Evolutionary conservation across 805 yeast species (phyloP), one percentile per base, ranked within the genome.

Genomic region (Metschnikowia kofuensis): DNA sequence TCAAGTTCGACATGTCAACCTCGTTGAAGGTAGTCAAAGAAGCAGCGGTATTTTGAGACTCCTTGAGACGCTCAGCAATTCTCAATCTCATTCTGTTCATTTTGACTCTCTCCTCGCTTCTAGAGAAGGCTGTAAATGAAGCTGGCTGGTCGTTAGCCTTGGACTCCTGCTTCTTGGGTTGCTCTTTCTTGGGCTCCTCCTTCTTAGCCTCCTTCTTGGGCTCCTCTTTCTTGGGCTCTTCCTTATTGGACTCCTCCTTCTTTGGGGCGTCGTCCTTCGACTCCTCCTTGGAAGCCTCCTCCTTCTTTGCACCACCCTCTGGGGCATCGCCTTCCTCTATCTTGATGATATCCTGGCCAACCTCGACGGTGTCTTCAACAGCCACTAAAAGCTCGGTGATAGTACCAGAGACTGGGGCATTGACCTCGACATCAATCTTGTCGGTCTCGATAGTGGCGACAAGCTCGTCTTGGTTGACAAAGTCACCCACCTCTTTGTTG

Each of bases 21-120:
- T 92, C 99, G 75, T 92, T 92, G 82, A 92, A 92, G 44, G 99
- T 92, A 48, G 99, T 92, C 67, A 92, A 82, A 41, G 98, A 89
- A 35, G 99, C 99, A 58, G 98, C 96, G 48, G 98, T 91, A 80
- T 94, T 94, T 76, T 92, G 99, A 34, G 98, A 88, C 79, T 94
- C 98, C 89, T 92, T 92, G 68, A 92, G 86, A 76, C 99, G 89
- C 79, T 92, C 98, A 52, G 99, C 96, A 59, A 94, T 94, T 80
- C 99, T 89, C 75, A 89, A 74, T 77, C 99, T 87, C 98, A 92
- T 94, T 79, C 99, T 88, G 84, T 91, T 94, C 98, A 92, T 92
- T 80, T 92, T 92, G 56, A 94, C 95, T 69, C 90, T 83, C 67
- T 84, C 87, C 76, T 94, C 98, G 53, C 75, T 72, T 77, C 99